phyloP scores from a whole-genome alignment of 2,329 filamentous ascomycete genomes.

The Camillea tinctor region DNA sequence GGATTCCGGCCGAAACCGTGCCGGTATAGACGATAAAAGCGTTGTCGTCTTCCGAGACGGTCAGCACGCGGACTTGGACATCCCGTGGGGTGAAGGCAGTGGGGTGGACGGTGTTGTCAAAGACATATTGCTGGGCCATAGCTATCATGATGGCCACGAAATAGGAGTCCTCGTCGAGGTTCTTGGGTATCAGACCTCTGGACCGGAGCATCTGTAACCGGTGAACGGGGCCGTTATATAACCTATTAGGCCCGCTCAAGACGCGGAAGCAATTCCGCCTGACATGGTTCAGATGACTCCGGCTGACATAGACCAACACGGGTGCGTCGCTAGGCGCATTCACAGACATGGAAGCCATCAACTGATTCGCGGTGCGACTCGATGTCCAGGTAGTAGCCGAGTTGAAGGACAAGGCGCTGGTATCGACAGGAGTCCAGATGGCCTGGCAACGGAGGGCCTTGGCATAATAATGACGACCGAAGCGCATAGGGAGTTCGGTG shows the following conservation, averaged over 20 bases:
- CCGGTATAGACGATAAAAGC: slow-evolving; percentile 55
- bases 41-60: slow-evolving; percentile 44
- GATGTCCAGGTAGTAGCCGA: slow-evolving; percentile 35
- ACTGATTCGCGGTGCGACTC: slow-evolving; percentile 32
- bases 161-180: slow-evolving; percentile 52
- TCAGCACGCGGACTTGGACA: slow-evolving; percentile 50
- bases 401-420: slow-evolving; percentile 32
- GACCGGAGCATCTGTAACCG: slow-evolving; percentile 47
- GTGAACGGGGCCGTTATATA: slow-evolving; percentile 47
- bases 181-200: slow-evolving; percentile 46
- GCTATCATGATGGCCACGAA: slow-evolving; percentile 52
- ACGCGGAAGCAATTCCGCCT: slow-evolving; percentile 49
- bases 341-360: slow-evolving; percentile 21
- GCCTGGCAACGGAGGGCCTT: slow-evolving; percentile 48
- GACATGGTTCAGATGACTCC: slow-evolving; percentile 44
- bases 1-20: slow-evolving; percentile 46
- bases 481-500: slow-evolving; percentile 49
- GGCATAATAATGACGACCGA: slow-evolving; percentile 45
- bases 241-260: slow-evolving; percentile 37
- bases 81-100: slow-evolving; percentile 35
- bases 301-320: slow-evolving; percentile 48
- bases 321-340: slow-evolving; percentile 31
- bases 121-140: slow-evolving; percentile 57
- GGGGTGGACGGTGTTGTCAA: slow-evolving; percentile 29
- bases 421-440: slow-evolving; percentile 46